These are phyloP conservation scores for Eutreptiella sp. DNA, from an alignment of 208 protist genomes.

Conservation along the genomic window DNA sequence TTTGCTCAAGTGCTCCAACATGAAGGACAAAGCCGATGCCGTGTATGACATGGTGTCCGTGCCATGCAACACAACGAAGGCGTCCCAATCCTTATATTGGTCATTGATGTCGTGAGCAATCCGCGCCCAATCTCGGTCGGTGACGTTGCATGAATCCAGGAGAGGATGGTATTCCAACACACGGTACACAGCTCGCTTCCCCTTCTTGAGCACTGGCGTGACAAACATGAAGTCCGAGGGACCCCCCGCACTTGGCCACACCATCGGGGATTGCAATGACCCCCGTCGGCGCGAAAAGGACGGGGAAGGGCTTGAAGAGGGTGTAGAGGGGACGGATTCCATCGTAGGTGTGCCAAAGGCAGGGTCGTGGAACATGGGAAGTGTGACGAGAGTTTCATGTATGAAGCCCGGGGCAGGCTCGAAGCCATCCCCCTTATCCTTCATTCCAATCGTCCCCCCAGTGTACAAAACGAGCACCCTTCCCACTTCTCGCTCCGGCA, in stretches of 20 bases:
- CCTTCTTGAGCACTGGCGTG: too few species aligned
- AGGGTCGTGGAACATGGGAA: not conserved
- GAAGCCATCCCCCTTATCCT: not conserved
- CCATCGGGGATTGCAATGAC: too few species aligned
- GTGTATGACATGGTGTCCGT: slow-evolving; percentile 84
- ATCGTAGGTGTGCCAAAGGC: not conserved
- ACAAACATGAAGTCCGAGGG: too few species aligned
- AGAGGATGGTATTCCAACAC: too few species aligned
- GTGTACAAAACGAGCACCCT: slow-evolving; percentile 3
- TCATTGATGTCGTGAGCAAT: slow-evolving; percentile 33
- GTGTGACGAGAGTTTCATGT: not conserved
- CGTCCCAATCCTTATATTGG: slow-evolving; percentile 57
- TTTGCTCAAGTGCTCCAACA: slow-evolving; percentile 76
- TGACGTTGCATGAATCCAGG: too few species aligned
- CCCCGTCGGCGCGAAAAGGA: too few species aligned
- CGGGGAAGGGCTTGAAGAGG: too few species aligned
- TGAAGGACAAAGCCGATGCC: slow-evolving; percentile 69
- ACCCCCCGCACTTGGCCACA: too few species aligned
- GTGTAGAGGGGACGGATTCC: not conserved
- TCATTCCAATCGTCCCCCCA: not conserved
- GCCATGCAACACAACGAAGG: slow-evolving; percentile 76
- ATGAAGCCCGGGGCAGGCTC: not conserved
- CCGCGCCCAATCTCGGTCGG: too few species aligned
- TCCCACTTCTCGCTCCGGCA: too few species aligned
- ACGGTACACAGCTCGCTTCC: too few species aligned